Conservation (phyloP, 257 asterid species). For the Lavandula angustifolia region DNA sequence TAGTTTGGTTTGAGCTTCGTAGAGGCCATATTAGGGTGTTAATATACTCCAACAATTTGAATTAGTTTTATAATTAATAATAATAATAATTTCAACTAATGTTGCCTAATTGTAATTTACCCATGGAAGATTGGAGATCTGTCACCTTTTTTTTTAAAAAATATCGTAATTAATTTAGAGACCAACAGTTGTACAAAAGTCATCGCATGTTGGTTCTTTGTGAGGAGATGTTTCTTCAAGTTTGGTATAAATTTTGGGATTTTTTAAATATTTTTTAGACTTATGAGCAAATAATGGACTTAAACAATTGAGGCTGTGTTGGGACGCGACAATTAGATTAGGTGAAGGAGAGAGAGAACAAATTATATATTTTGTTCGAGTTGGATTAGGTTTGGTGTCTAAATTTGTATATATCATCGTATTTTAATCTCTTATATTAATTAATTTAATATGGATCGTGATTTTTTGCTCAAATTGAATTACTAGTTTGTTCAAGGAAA, state of each 20-base stretch:
- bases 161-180: background rate
- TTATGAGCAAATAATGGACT: constrained; percentile 14
- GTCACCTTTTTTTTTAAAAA: background rate
- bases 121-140: constrained; percentile 4
- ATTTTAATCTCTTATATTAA: background rate
- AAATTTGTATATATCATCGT: background rate
- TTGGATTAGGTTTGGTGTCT: background rate
- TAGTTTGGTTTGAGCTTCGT: constrained; percentile 28
- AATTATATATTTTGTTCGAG: background rate
- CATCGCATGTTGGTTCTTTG: constrained; percentile 21
- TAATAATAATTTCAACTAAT: background rate
- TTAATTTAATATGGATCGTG: too few relatives aligned
- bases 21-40: constrained; percentile 30
- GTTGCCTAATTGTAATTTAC: constrained; percentile 18
- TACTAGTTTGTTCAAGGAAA: background rate
- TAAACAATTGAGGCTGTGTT: background rate
- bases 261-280: constrained; percentile 11
- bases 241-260: constrained; percentile 30
- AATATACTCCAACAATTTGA: constrained; percentile 31
- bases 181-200: constrained; percentile 18
- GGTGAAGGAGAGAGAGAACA: constrained; percentile 21
- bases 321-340: constrained; percentile 31
- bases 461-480: background rate
- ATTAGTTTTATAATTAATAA: background rate
- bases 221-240: constrained; percentile 16